Conservation (phyloP, 768 basidiomycete genomes). For the Harrya chromipes region DNA sequence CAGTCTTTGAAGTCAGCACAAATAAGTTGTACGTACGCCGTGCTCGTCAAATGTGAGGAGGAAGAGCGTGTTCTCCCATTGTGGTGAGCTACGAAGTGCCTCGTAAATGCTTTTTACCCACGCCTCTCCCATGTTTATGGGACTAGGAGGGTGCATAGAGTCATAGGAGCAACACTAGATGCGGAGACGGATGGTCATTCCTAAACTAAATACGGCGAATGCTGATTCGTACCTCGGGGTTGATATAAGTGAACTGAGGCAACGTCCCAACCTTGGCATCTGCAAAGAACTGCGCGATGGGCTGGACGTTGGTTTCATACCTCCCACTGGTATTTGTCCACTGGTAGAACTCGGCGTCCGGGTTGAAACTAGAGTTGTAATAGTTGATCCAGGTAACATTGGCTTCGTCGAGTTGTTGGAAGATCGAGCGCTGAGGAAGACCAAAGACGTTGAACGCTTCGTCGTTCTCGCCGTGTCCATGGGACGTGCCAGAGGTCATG, state of each 20-base stretch:
- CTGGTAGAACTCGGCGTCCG: constrained; percentile 21
- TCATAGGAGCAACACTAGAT: constrained; percentile 22
- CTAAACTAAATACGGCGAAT: no score
- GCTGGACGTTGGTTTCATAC: constrained; percentile 13
- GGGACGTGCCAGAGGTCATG: constrained; percentile 25
- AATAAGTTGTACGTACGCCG: constrained; percentile 12
- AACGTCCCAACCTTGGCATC: constrained; percentile 22
- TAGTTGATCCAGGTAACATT: constrained; percentile 26
- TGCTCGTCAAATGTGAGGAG: constrained; percentile 27
- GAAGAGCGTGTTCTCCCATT: constrained; percentile 21
- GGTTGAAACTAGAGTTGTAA: constrained; percentile 28
- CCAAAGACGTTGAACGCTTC: constrained; percentile 13
- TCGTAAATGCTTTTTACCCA: constrained; percentile 25
- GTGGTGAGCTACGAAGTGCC: constrained; percentile 22
- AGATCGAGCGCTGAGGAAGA: constrained; percentile 27
- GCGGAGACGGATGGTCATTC: background rate
- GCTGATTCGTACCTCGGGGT: constrained; percentile 17
- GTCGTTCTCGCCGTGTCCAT: constrained; percentile 23
- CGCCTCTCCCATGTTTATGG: constrained; percentile 24
- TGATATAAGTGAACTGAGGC: constrained; percentile 28
- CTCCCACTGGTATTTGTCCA: constrained; percentile 21
- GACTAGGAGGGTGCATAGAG: constrained; percentile 28
- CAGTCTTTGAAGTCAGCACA: background rate
- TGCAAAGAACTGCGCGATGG: constrained; percentile 15
- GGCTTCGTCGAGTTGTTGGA: constrained; percentile 25